Base-by-base conservation (phyloP, 768 basidiomycete genomes). In the Holtermannia corniformis region DNA sequence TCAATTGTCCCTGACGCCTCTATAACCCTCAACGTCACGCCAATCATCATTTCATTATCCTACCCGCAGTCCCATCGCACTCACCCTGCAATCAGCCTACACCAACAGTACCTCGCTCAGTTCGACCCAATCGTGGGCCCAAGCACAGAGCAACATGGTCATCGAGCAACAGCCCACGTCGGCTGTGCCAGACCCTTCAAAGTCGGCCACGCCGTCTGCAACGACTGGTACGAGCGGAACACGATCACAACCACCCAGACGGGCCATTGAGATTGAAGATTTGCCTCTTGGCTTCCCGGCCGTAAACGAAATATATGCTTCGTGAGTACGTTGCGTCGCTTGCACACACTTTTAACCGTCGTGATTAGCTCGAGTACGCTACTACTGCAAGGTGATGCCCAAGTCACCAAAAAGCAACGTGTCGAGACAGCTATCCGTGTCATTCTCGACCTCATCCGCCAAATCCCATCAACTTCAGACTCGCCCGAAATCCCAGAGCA, bases 381-480 rank as follows among this genome's bases (percentile, higher is more conserved):
- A 14, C 40, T 67, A 1, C 52, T 68, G 4, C 66, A 68, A 54
- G 66, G 66, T 21, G 66, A 68, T 51, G 62, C 66, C 20, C 66
- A 63, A 26, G 32, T 58, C 44, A 62, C 62, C 52, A 56, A 51
- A 27, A 68, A 68, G 42, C 62, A 62, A 25, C 47, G 66, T 44
- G 66, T 68, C 5, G 66, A 68, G 42, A 68, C 66, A 16, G 66
- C 66, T 44, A 68, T 68, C 20, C 57, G 66, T 5, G 63, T 64
- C 24, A 65, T 65, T 45, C 28, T 68, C 44, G 66, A 68, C 46
- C 49, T 68, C 20, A 52, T 65, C 11, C 60, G 60, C 27, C 41
- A 57, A 19, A 51, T 60, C 11, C 62, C 66, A 13, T 16, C 50
- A 3, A 19, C 42, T 3, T 41, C 56, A 2, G 57, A 3, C 49